phyloP scores from a whole-genome alignment of 768 basidiomycete genomes.

The Mycena vulgaris region DNA sequence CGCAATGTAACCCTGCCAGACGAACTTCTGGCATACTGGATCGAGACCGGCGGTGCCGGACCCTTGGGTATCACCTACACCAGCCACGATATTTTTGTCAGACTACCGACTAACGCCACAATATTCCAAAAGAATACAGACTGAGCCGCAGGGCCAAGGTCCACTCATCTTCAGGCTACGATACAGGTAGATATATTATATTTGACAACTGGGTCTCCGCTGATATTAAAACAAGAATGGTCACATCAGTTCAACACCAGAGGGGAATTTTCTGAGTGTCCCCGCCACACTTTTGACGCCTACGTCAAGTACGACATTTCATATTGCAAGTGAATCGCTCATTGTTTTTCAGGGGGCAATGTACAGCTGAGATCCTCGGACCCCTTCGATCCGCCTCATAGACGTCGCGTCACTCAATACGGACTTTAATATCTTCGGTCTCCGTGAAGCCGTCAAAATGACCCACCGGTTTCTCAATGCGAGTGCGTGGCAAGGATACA shows the following conservation, averaged over 20 bases:
- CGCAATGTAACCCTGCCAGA: slow-evolving; percentile 30
- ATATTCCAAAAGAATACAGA: slow-evolving; percentile 41
- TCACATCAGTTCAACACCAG: background rate
- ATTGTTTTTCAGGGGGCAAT: no score
- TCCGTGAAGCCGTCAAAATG: slow-evolving; percentile 44
- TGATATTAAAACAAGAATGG: background rate
- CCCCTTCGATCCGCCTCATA: no score
- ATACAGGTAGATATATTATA: background rate
- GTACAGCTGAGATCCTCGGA: no score
- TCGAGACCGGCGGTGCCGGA: slow-evolving; percentile 38
- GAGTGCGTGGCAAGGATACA: slow-evolving; percentile 46
- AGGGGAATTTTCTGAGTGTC: background rate
- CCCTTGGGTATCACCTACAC: slow-evolving; percentile 37
- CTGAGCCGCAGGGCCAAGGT: slow-evolving; percentile 44
- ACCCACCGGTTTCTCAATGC: slow-evolving; percentile 42
- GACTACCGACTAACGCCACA: slow-evolving; percentile 37
- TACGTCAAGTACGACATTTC: slow-evolving; percentile 37
- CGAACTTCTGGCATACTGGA: slow-evolving; percentile 41
- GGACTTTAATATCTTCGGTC: slow-evolving; percentile 40
- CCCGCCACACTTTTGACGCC: slow-evolving; percentile 19
- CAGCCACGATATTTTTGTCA: slow-evolving; percentile 41
- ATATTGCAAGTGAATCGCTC: slow-evolving; percentile 38
- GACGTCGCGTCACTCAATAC: slow-evolving; percentile 57
- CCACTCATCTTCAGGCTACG: slow-evolving; percentile 35
- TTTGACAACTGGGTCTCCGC: no score